These are phyloP conservation scores for Trichoderma simmonsii DNA, from an alignment of 2,329 filamentous ascomycete species.

Conservation along the genomic window DNA sequence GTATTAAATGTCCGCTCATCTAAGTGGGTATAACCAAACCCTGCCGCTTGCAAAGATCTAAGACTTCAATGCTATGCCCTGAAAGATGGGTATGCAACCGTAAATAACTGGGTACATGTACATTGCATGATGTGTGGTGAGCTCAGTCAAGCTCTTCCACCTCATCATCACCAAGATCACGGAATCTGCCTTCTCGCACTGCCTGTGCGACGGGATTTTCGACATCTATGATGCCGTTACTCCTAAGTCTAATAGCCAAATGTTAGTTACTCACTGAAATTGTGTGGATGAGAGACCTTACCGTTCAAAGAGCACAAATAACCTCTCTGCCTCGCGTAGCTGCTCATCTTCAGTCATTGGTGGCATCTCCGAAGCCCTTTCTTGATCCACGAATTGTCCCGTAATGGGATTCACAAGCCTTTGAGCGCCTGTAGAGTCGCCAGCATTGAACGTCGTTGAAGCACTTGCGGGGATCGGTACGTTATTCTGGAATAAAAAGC, in stretches of 20 bases:
- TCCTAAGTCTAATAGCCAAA: constrained; percentile 51
- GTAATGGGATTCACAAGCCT: constrained; percentile 76
- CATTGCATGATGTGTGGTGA: not conserved
- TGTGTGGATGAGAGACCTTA: constrained; percentile 33
- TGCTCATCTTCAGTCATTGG: constrained; percentile 92
- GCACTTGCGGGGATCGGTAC: constrained; percentile 70
- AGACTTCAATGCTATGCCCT: not conserved
- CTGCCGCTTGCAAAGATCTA: not conserved
- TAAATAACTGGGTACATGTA: not conserved
- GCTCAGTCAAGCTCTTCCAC: constrained; percentile 41
- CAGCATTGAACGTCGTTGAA: constrained; percentile 43
- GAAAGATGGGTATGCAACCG: not conserved
- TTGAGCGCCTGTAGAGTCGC: constrained; percentile 28
- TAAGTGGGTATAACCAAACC: not conserved
- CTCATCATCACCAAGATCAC: constrained; percentile 61
- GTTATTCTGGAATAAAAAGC: constrained; percentile 82
- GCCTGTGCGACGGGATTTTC: constrained; percentile 76
- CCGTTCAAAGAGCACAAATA: constrained; percentile 91
- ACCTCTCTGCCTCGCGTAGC: constrained; percentile 80
- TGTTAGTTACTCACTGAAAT: constrained; percentile 21
- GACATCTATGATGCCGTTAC: constrained; percentile 72
- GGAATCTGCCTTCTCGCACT: constrained; percentile 64
- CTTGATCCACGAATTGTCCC: constrained; percentile 72
- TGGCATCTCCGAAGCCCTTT: constrained; percentile 56
- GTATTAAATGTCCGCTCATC: not conserved